phyloP scores from a whole-genome alignment of 768 basidiomycete genomes.

The Rhodocollybia butyracea region DNA sequence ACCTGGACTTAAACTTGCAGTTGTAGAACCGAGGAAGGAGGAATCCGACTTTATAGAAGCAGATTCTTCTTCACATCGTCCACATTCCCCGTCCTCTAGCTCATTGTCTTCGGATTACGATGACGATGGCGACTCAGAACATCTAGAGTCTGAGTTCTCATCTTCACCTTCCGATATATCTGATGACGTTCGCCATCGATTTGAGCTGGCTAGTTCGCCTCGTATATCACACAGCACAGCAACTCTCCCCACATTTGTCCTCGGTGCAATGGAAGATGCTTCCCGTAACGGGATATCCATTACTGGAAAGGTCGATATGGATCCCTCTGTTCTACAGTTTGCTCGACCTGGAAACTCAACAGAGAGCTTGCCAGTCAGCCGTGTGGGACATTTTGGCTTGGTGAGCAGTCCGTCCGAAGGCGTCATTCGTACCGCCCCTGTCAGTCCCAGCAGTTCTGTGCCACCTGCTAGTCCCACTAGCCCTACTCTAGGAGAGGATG shows the following conservation, averaged over 20 bases:
- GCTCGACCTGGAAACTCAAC: constrained; percentile 76
- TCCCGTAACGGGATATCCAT: not conserved
- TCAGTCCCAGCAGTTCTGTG: not conserved
- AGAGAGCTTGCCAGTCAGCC: constrained; percentile 51
- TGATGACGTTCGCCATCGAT: constrained; percentile 21
- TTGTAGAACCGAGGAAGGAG: not conserved
- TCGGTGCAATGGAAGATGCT: constrained; percentile 2
- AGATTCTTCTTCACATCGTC: not conserved
- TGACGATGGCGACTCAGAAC: not conserved
- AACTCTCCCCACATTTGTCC: constrained; percentile 12
- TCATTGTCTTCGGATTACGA: constrained; percentile 5
- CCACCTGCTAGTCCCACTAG: constrained; percentile 13
- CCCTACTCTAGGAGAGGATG: constrained; percentile 14
- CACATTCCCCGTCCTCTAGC: not conserved
- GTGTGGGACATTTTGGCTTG: not conserved
- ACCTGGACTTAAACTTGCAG: not conserved
- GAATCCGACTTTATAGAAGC: not conserved
- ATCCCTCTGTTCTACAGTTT: constrained; percentile 72
- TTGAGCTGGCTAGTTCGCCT: constrained; percentile 16
- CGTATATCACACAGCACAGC: constrained; percentile 12
- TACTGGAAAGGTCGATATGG: constrained; percentile 41
- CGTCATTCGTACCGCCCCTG: not conserved
- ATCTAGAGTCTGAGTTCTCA: constrained; percentile 13
- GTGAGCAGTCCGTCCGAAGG: not conserved
- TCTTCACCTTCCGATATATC: constrained; percentile 44